Conservation (phyloP, 495 filamentous ascomycete species). For the Neohortaea acidophila region DNA sequence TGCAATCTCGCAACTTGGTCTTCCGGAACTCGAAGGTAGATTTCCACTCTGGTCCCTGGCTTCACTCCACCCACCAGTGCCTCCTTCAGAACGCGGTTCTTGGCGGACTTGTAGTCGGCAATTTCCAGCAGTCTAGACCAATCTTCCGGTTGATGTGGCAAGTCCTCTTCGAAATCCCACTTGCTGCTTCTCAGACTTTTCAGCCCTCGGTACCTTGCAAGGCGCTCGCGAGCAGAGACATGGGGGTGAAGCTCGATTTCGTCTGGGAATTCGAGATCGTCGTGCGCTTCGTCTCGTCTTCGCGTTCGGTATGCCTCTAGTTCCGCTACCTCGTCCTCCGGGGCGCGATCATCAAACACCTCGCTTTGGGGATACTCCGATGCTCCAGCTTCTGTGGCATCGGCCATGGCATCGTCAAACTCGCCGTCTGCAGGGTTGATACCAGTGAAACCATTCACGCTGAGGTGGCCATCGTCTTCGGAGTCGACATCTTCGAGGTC, state of each 20-base stretch:
- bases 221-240: conserved; percentile 67
- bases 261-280: conserved; percentile 90
- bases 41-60: conserved; percentile 62
- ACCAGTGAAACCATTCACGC: conserved; percentile 42
- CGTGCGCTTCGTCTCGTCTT: conserved; percentile 61
- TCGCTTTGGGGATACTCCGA: conserved; percentile 85
- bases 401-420: conserved; percentile 32
- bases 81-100: conserved; percentile 58
- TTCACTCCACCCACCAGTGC: conserved; percentile 71
- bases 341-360: conserved; percentile 74
- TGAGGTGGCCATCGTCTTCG: conserved; percentile 28
- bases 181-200: conserved; percentile 73
- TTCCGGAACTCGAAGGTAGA: conserved; percentile 45
- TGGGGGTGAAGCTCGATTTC: conserved; percentile 90
- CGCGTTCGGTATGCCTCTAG: conserved; percentile 63
- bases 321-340: conserved; percentile 68
- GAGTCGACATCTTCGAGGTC: conserved; percentile 54
- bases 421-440: conserved; percentile 67
- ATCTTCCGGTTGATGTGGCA: conserved; percentile 69
- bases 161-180: conserved; percentile 82
- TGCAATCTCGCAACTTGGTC: conserved; percentile 41
- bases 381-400: conserved; percentile 60
- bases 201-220: conserved; percentile 72
- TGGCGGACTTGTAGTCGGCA: conserved; percentile 66
- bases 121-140: conserved; percentile 75